Percentiles rank a stretch among this genome's conserved stretches.
Evolutionary conservation across 148 eudicot species (phyloP).

Genomic region (Chenopodium quinoa): DNA sequence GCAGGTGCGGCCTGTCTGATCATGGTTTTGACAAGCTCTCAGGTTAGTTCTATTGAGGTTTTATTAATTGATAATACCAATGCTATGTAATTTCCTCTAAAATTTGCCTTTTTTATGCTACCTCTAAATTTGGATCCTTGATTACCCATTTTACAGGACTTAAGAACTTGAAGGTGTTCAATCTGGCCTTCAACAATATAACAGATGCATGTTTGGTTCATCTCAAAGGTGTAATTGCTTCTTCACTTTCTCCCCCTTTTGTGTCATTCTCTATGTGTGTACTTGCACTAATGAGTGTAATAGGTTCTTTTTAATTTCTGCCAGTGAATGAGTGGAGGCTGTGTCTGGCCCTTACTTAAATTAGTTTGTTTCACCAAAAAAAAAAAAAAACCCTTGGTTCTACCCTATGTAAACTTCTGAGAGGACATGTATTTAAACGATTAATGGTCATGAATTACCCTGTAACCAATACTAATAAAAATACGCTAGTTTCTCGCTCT

Average conservation of each 20-base stretch:
- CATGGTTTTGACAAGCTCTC: slow-evolving; percentile 77
- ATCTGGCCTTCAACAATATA: slow-evolving; percentile 84
- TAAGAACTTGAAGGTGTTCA: slow-evolving; percentile 66
- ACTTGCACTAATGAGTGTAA: not conserved
- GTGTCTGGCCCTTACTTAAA: not conserved
- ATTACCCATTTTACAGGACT: slow-evolving; percentile 44
- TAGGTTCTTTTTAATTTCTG: not conserved
- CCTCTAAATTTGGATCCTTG: not conserved
- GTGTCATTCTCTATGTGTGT: not conserved
- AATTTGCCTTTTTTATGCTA: not conserved
- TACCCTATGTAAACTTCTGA: not conserved
- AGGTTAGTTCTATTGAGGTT: slow-evolving; percentile 38
- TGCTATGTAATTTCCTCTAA: not conserved
- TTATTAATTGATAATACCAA: slow-evolving; percentile 7
- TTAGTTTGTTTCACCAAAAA: not conserved
- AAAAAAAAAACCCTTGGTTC: not conserved
- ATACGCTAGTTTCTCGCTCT: not conserved
- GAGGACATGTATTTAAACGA: not conserved
- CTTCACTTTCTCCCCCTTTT: not conserved
- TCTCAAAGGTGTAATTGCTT: slow-evolving; percentile 60
- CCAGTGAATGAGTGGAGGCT: not conserved
- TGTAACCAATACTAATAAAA: not conserved
- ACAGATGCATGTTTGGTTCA: slow-evolving; percentile 71
- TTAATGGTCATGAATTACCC: not conserved
- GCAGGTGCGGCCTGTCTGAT: slow-evolving; percentile 81